Percentiles rank a stretch among this genome's conserved stretches.
Evolutionary conservation across 1,284 basidiomycete genomes (phyloP).

Genomic region (Leccinum colubrinum): DNA sequence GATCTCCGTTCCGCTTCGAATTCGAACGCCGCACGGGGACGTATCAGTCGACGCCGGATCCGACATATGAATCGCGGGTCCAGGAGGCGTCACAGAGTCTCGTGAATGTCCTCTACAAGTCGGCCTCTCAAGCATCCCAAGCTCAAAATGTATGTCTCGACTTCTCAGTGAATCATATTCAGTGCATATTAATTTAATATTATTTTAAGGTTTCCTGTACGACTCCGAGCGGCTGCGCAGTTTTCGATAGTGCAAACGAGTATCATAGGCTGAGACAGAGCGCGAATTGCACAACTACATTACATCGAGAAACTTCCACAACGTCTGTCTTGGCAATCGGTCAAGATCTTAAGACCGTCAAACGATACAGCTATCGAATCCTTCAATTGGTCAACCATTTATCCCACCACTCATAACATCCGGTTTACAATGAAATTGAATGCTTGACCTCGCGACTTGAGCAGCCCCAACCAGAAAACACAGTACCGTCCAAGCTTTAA

Average conservation of each 20-base stretch:
- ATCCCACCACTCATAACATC: no score
- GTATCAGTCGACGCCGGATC: neutral
- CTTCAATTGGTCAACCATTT: no score
- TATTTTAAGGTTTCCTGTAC: neutral
- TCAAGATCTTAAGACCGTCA: no score
- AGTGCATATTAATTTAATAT: neutral
- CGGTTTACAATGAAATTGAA: no score
- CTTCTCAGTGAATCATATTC: neutral
- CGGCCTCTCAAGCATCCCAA: neutral
- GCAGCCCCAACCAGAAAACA: no score
- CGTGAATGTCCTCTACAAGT: neutral
- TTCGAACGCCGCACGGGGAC: neutral
- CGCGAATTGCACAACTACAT: no score
- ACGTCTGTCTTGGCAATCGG: no score
- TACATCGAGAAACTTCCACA: no score
- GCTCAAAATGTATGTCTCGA: neutral
- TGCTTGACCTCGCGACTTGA: no score
- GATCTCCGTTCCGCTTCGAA: constrained; percentile 68
- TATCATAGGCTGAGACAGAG: neutral
- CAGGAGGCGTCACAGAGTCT: neutral
- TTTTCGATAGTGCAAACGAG: neutral
- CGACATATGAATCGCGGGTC: neutral
- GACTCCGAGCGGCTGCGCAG: neutral
- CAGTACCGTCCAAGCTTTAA: no score
- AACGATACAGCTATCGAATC: no score